Evolutionary conservation across 805 yeast species (phyloP).

Genomic region (Hanseniaspora mollemarum): DNA sequence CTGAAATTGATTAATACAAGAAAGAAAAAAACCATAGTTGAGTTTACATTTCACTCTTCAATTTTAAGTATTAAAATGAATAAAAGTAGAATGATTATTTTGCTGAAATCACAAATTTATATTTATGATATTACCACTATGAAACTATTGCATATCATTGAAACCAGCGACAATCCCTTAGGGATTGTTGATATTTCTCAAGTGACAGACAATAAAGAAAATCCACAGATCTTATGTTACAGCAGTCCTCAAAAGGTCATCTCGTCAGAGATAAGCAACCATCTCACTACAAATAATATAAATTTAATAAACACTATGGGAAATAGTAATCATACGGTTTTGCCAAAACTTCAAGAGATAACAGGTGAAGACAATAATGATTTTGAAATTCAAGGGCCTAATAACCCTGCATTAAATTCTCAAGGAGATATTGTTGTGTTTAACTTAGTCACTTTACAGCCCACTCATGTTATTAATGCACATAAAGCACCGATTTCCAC

Average conservation of each 20-base stretch:
- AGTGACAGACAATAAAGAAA: slow-evolving; percentile 36
- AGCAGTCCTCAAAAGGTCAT: slow-evolving; percentile 61
- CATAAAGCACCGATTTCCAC: slow-evolving; percentile 61
- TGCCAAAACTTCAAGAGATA: slow-evolving; percentile 2
- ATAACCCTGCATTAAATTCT: slow-evolving; percentile 20
- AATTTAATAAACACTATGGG: slow-evolving; percentile 17
- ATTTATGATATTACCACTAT: slow-evolving; percentile 64
- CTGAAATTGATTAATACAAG: slow-evolving; percentile 76
- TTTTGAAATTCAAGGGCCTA: slow-evolving; percentile 13
- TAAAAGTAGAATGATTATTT: slow-evolving; percentile 50
- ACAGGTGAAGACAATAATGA: slow-evolving; percentile 10
- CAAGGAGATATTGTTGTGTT: slow-evolving; percentile 62
- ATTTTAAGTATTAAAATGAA: slow-evolving; percentile 54
- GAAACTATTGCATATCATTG: slow-evolving; percentile 48
- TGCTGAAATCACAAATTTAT: slow-evolving; percentile 53
- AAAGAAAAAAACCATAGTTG: slow-evolving; percentile 48
- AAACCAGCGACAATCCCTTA: slow-evolving; percentile 36
- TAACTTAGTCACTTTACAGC: slow-evolving; percentile 49
- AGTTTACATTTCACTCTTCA: slow-evolving; percentile 54
- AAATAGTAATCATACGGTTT: background rate
- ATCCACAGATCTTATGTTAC: slow-evolving; percentile 40
- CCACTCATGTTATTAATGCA: slow-evolving; percentile 59
- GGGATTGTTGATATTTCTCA: slow-evolving; percentile 58
- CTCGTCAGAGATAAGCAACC: slow-evolving; percentile 27
- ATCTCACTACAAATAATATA: slow-evolving; percentile 27